Evolutionary conservation across 129 eudicot genomes (phyloP).

Genomic region (Ambrosia trifida): DNA sequence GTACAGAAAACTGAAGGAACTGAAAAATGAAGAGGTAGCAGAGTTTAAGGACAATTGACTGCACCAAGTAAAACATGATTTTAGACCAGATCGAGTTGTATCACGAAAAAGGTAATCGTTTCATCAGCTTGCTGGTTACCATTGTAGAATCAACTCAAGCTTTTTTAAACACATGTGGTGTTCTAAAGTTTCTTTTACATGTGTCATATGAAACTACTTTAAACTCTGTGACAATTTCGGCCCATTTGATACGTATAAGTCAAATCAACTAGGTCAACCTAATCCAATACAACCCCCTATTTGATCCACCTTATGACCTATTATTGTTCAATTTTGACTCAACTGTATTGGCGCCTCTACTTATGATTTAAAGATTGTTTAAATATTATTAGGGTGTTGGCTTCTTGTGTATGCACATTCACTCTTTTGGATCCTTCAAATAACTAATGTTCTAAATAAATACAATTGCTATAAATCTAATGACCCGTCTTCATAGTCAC

Average conservation of each 20-base stretch:
- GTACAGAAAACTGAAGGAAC: constrained; percentile 76
- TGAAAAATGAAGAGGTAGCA: constrained; percentile 59
- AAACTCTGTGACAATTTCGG: constrained; percentile 2
- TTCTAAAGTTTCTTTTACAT: constrained; percentile 10
- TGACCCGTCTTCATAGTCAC: too few relatives aligned
- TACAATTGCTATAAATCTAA: too few relatives aligned
- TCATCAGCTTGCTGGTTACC: constrained; percentile 8
- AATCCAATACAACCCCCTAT: neutral
- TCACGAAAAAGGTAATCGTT: constrained; percentile 22
- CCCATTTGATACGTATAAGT: constrained; percentile 2
- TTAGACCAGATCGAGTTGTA: constrained; percentile 26
- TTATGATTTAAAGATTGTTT: too few relatives aligned
- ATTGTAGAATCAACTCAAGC: constrained; percentile 32
- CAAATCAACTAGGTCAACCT: neutral
- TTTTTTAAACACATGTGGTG: constrained; percentile 15
- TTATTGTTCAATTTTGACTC: too few relatives aligned
- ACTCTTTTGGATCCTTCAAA: too few relatives aligned
- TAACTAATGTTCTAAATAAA: too few relatives aligned
- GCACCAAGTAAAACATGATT: constrained; percentile 2
- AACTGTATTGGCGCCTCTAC: too few relatives aligned
- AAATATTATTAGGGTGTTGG: too few relatives aligned
- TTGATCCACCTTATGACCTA: too few relatives aligned
- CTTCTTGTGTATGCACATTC: too few relatives aligned
- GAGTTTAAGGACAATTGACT: constrained; percentile 42
- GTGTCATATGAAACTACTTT: constrained; percentile 10